Percentiles rank a stretch among this genome's conserved stretches.
Evolutionary conservation across 805 yeast species (phyloP).

Genomic region (Isabelozyma gotoi): DNA sequence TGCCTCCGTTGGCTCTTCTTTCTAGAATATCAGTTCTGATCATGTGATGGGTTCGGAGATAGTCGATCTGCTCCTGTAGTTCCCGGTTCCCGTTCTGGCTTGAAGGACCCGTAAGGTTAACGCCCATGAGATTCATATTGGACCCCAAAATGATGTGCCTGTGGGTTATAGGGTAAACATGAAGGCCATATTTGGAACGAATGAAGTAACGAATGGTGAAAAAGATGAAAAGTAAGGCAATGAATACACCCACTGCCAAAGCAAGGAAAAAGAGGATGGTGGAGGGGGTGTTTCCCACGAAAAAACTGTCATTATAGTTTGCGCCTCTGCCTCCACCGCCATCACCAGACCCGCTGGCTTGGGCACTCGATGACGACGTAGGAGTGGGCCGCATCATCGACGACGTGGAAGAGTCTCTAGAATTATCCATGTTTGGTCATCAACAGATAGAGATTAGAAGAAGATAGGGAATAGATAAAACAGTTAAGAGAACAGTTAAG

Average conservation of each 20-base stretch:
- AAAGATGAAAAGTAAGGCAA: slow-evolving; percentile 55
- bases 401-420: neutral
- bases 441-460: too few relatives aligned
- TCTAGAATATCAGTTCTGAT: slow-evolving; percentile 30
- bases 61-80: slow-evolving; percentile 35
- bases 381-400: neutral
- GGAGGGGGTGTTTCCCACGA: slow-evolving; percentile 54
- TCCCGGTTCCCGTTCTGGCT: slow-evolving; percentile 15
- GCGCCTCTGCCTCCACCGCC: neutral
- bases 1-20: slow-evolving; percentile 18
- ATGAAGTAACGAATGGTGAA: slow-evolving; percentile 62
- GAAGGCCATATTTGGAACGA: slow-evolving; percentile 56
- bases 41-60: slow-evolving; percentile 31
- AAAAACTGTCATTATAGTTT: slow-evolving; percentile 12
- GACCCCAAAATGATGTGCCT: slow-evolving; percentile 18
- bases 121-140: slow-evolving; percentile 3
- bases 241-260: slow-evolving; percentile 57
- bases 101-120: neutral
- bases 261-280: slow-evolving; percentile 66
- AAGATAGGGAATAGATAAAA: too few relatives aligned
- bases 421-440: too few relatives aligned
- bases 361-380: neutral
- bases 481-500: too few relatives aligned
- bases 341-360: neutral
- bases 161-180: slow-evolving; percentile 36